These are phyloP conservation scores for Hydrangea macrophylla DNA, from an alignment of 148 eudicot genomes.

Conservation along the genomic window DNA sequence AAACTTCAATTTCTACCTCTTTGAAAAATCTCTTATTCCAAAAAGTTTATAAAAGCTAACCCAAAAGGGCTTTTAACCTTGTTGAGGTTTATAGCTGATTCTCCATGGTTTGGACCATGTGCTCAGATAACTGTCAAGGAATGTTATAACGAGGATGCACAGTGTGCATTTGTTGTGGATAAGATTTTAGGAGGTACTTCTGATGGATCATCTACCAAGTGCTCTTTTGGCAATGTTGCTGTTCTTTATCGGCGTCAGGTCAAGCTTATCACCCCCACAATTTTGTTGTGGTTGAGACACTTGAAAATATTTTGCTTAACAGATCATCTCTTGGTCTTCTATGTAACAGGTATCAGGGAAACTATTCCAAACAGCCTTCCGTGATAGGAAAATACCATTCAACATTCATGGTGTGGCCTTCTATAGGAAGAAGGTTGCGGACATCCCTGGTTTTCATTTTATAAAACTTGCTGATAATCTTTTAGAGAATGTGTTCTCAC, in stretches of 20 bases:
- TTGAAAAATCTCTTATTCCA: no score
- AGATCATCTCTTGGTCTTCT: slow-evolving; percentile 13
- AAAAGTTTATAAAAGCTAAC: no score
- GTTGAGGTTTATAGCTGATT: slow-evolving; percentile 10
- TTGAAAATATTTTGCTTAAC: slow-evolving; percentile 16
- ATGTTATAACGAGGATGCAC: slow-evolving; percentile 78
- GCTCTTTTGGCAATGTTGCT: slow-evolving; percentile 67
- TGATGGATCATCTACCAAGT: slow-evolving; percentile 42
- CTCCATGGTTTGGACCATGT: slow-evolving; percentile 6
- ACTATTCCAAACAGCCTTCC: slow-evolving; percentile 77
- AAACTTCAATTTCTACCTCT: no score
- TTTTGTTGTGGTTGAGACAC: background rate
- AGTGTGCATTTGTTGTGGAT: slow-evolving; percentile 85
- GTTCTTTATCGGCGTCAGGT: slow-evolving; percentile 98
- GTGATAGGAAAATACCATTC: slow-evolving; percentile 77
- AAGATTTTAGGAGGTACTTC: slow-evolving; percentile 72
- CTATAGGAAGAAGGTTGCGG: slow-evolving; percentile 81
- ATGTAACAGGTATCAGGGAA: slow-evolving; percentile 71
- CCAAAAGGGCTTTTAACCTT: no score
- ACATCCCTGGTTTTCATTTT: slow-evolving; percentile 3
- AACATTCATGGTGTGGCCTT: slow-evolving; percentile 95
- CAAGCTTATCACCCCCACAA: slow-evolving; percentile 20
- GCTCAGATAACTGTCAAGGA: slow-evolving; percentile 75
- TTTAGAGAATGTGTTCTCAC: no score
- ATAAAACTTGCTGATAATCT: no score